phyloP scores from a whole-genome alignment of 2,329 filamentous ascomycete genomes.

The Aspergillus sp. region DNA sequence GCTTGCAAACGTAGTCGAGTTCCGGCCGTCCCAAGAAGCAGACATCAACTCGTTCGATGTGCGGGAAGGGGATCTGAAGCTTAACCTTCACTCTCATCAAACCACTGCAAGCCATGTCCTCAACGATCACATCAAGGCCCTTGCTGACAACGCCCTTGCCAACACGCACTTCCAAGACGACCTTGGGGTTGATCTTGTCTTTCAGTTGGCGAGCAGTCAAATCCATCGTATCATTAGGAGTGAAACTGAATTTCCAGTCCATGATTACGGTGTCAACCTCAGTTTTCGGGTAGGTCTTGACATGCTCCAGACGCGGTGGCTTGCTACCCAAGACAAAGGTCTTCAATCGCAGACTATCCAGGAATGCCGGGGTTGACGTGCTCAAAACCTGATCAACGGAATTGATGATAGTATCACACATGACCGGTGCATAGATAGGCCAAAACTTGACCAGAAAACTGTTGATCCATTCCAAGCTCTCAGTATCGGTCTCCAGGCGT shows the following conservation, averaged over 20 bases:
- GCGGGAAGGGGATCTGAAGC: constrained; percentile 91
- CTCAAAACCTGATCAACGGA: constrained; percentile 96
- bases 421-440: constrained; percentile 95
- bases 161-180: constrained; percentile 90
- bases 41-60: constrained; percentile 91
- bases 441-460: constrained; percentile 98
- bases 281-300: constrained; percentile 95
- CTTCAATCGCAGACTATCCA: constrained; percentile 91
- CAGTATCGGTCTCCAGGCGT: constrained; percentile 82
- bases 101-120: constrained; percentile 94
- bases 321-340: constrained; percentile 93
- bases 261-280: constrained; percentile 95
- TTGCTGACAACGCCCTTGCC: constrained; percentile 98
- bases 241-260: constrained; percentile 99
- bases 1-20: constrained; percentile 98
- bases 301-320: constrained; percentile 92
- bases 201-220: constrained; percentile 87
- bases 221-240: constrained; percentile 88
- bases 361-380: constrained; percentile 83
- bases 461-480: constrained; percentile 98
- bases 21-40: constrained; percentile 86
- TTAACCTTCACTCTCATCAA: constrained; percentile 98
- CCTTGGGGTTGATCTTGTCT: constrained; percentile 95
- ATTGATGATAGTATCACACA: constrained; percentile 87
- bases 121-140: constrained; percentile 93